phyloP scores from a whole-genome alignment of 1,284 basidiomycete species.

The Sphaerobolus stellatus region DNA sequence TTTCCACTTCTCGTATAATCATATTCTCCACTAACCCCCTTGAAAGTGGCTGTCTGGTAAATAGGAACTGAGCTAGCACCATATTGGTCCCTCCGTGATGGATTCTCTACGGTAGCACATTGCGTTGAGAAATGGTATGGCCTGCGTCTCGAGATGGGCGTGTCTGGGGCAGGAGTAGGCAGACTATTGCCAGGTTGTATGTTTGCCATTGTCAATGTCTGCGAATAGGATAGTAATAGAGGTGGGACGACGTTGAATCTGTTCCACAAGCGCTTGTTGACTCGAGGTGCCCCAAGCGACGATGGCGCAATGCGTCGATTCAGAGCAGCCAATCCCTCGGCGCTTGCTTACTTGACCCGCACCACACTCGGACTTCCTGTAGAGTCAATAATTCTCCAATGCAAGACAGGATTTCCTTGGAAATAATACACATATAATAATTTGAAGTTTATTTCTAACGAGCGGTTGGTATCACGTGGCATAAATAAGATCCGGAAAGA shows the following conservation, averaged over 20 bases:
- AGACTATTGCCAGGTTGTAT: constrained; percentile 34
- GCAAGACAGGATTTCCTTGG: too few species aligned
- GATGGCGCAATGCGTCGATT: constrained; percentile 9
- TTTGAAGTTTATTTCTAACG: too few species aligned
- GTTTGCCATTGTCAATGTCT: neutral
- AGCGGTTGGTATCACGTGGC: too few species aligned
- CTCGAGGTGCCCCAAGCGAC: neutral
- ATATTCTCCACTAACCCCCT: constrained; percentile 87
- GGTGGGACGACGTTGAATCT: neutral
- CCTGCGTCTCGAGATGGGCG: constrained; percentile 52
- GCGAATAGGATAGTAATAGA: neutral
- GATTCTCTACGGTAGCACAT: constrained; percentile 88
- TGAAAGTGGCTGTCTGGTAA: constrained; percentile 98
- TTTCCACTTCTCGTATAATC: constrained; percentile 97
- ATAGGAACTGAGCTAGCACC: constrained; percentile 94
- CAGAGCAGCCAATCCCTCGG: too few species aligned
- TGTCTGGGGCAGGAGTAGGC: constrained; percentile 77
- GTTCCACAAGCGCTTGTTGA: neutral
- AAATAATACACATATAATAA: too few species aligned
- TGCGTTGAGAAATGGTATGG: constrained; percentile 82
- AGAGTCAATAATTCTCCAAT: too few species aligned
- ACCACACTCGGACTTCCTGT: too few species aligned
- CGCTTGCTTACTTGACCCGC: too few species aligned
- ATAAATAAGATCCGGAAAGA: too few species aligned
- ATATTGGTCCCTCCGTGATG: constrained; percentile 91